Conservation (phyloP, 768 basidiomycete genomes). For the Mycena belliarum region DNA sequence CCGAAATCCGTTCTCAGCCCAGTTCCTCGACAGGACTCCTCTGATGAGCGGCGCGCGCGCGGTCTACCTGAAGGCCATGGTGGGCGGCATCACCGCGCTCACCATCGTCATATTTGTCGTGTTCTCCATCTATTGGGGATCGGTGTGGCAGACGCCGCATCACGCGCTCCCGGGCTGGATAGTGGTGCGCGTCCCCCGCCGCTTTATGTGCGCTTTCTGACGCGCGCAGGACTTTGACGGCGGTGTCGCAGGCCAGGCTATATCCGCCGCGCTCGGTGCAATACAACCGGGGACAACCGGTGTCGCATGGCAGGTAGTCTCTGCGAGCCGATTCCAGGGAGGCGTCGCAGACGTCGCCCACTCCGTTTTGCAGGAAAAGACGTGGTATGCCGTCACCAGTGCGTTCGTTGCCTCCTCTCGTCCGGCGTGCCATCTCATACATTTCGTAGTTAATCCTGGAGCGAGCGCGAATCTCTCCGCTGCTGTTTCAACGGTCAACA, state of each 20-base stretch:
- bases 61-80: conserved; percentile 43
- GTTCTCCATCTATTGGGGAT: conserved; percentile 60
- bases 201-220: background rate
- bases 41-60: conserved; percentile 31
- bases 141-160: conserved; percentile 36
- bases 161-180: conserved; percentile 44
- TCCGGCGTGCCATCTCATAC: background rate
- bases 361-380: conserved; percentile 49
- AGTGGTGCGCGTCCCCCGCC: background rate
- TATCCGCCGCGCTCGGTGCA: conserved; percentile 41
- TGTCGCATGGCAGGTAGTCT: conserved; percentile 47
- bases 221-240: conserved; percentile 60
- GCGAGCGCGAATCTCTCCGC: conserved; percentile 38
- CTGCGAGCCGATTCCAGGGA: conserved; percentile 45
- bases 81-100: conserved; percentile 35
- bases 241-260: conserved; percentile 46
- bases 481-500: conserved; percentile 41
- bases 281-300: conserved; percentile 29
- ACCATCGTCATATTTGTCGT: conserved; percentile 43
- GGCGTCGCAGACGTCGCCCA: conserved; percentile 43
- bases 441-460: conserved; percentile 38
- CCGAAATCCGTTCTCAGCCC: conserved; percentile 11
- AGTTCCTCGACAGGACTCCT: conserved; percentile 25
- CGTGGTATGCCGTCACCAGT: conserved; percentile 60
- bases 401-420: conserved; percentile 21